phyloP scores from a whole-genome alignment of 805 yeast genomes.

The Barnettozyma californica region DNA sequence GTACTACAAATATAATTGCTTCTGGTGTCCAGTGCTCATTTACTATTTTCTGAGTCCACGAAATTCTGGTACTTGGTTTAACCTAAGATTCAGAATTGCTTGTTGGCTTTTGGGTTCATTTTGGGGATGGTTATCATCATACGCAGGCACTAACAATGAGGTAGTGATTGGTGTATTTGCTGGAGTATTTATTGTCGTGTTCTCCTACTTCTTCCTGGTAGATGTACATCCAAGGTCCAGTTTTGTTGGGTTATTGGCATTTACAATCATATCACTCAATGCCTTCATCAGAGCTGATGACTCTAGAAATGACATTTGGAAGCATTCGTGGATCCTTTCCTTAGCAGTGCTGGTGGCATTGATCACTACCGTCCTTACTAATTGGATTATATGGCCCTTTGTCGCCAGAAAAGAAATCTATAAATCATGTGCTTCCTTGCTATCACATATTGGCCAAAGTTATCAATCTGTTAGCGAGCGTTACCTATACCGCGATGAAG shows the following conservation, averaged over 20 bases:
- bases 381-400: slow-evolving; percentile 46
- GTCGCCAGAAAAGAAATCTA: slow-evolving; percentile 38
- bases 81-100: slow-evolving; percentile 27
- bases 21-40: slow-evolving; percentile 36
- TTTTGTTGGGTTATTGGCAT: slow-evolving; percentile 34
- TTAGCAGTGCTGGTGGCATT: slow-evolving; percentile 36
- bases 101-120: slow-evolving; percentile 37
- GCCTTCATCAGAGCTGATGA: slow-evolving; percentile 13
- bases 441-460: slow-evolving; percentile 39
- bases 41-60: slow-evolving; percentile 37
- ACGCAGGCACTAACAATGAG: slow-evolving; percentile 33
- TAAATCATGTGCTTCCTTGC: slow-evolving; percentile 32
- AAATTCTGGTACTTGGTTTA: slow-evolving; percentile 33
- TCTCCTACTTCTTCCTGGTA: slow-evolving; percentile 31
- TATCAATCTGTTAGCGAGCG: slow-evolving; percentile 44
- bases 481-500: slow-evolving; percentile 41
- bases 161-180: slow-evolving; percentile 38
- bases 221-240: slow-evolving; percentile 40
- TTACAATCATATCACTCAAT: slow-evolving; percentile 35
- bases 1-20: slow-evolving; percentile 38
- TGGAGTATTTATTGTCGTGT: slow-evolving; percentile 29
- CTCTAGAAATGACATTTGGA: slow-evolving; percentile 28
- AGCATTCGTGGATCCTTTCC: slow-evolving; percentile 36
- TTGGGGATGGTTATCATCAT: slow-evolving; percentile 35
- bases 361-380: slow-evolving; percentile 31